Evolutionary conservation across 495 filamentous ascomycete genomes (phyloP).

Genomic region (Sabuloglossum arenarium): DNA sequence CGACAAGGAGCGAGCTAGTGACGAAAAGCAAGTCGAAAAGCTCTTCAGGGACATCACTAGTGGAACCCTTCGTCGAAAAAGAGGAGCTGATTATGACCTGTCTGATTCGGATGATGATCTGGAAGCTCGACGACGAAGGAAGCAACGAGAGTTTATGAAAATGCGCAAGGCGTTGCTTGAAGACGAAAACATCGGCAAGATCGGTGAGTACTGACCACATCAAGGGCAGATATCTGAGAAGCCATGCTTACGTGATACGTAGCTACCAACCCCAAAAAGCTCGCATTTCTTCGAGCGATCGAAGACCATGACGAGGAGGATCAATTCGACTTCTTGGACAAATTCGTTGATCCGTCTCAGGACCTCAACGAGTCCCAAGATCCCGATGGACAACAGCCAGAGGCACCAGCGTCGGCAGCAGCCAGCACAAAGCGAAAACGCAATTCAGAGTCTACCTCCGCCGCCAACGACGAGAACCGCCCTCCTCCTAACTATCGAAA

Average conservation of each 20-base stretch:
- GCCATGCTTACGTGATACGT: conserved; percentile 2
- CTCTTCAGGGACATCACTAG: conserved; percentile 82
- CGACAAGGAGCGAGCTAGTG: conserved; percentile 41
- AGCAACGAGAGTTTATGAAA: conserved; percentile 71
- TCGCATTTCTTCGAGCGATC: conserved; percentile 73
- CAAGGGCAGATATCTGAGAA: background rate
- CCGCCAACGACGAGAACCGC: conserved; percentile 28
- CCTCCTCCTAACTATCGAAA: conserved; percentile 44
- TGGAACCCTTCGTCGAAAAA: conserved; percentile 61
- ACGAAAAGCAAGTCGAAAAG: conserved; percentile 75
- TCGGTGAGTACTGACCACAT: conserved; percentile 22
- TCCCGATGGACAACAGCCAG: conserved; percentile 13
- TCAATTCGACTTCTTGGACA: conserved; percentile 41
- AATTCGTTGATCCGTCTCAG: conserved; percentile 25
- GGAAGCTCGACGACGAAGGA: conserved; percentile 53
- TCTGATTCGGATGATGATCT: conserved; percentile 76
- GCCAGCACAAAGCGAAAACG: conserved; percentile 29
- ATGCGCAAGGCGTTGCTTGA: conserved; percentile 77
- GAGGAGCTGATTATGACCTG: conserved; percentile 54
- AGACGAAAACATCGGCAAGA: conserved; percentile 78
- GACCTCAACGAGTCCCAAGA: conserved; percentile 19
- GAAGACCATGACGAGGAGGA: conserved; percentile 47
- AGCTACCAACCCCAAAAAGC: conserved; percentile 67
- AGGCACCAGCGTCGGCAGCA: conserved; percentile 20
- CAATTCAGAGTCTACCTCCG: conserved; percentile 22